Conservation (phyloP, 2,329 filamentous ascomycete genomes). For the Knufia petricola region DNA sequence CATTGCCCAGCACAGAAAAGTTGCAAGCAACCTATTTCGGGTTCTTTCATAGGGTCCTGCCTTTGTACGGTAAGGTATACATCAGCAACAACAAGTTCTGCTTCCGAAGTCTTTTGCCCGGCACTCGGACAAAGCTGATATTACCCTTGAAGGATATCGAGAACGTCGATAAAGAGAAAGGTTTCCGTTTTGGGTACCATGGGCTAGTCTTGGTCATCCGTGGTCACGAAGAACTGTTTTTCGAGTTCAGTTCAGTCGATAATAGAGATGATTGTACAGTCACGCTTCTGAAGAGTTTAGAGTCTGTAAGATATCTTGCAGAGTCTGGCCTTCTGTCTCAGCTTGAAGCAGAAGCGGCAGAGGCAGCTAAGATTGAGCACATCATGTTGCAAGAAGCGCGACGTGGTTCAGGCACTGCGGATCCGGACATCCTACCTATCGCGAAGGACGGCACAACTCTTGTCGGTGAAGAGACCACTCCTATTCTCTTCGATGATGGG, state of each 20-base stretch:
- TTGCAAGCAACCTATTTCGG: slow-evolving; percentile 85
- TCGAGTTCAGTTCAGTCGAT: slow-evolving; percentile 73
- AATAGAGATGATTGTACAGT: slow-evolving; percentile 81
- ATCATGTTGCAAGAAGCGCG: slow-evolving; percentile 70
- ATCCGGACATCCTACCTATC: slow-evolving; percentile 22
- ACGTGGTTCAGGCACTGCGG: slow-evolving; percentile 30
- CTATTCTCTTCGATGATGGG: slow-evolving; percentile 82
- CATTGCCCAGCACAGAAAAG: slow-evolving; percentile 71
- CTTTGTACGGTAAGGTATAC: slow-evolving; percentile 93
- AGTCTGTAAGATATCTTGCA: slow-evolving; percentile 59
- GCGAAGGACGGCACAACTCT: slow-evolving; percentile 16
- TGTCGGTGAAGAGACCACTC: slow-evolving; percentile 43
- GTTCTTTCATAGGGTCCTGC: slow-evolving; percentile 80
- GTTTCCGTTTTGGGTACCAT: slow-evolving; percentile 83
- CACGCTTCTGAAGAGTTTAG: slow-evolving; percentile 66
- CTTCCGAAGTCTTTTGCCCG: slow-evolving; percentile 82
- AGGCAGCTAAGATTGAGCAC: slow-evolving; percentile 64
- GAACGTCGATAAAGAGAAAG: slow-evolving; percentile 88
- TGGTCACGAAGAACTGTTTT: slow-evolving; percentile 91
- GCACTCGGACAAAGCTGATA: slow-evolving; percentile 84
- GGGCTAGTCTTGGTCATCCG: slow-evolving; percentile 87
- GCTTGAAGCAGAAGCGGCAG: slow-evolving; percentile 60
- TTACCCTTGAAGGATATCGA: slow-evolving; percentile 84
- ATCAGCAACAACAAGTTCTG: slow-evolving; percentile 81
- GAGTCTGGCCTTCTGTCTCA: slow-evolving; percentile 59